A percentile compares a stretch with the other conserved stretches of the same genome.
phyloP scores from a whole-genome alignment of 2,329 filamentous ascomycete genomes.

The Aspergillus novoparasiticus region DNA sequence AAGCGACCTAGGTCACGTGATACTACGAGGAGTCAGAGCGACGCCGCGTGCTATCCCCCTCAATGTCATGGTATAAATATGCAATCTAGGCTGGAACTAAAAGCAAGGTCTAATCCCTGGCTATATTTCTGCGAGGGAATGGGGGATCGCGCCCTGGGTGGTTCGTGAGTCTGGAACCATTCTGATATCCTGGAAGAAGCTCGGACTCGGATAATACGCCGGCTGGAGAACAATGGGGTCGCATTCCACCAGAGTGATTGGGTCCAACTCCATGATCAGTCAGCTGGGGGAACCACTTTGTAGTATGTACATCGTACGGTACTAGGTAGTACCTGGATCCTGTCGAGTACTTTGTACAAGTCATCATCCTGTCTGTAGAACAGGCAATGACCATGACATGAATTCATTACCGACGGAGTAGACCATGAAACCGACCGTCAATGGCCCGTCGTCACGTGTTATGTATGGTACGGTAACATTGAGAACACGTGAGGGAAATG shows the following conservation, averaged over 20 bases:
- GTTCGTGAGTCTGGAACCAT: not conserved
- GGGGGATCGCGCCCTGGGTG: not conserved
- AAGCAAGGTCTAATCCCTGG: not conserved
- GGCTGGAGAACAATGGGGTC: not conserved
- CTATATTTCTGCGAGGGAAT: not conserved
- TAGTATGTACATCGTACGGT: not conserved
- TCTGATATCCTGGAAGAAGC: not conserved
- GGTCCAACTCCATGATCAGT: not conserved
- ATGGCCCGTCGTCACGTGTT: not conserved
- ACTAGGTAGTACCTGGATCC: not conserved
- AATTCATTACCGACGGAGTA: too few species aligned
- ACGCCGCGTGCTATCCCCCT: not conserved
- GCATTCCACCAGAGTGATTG: not conserved
- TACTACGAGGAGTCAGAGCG: not conserved
- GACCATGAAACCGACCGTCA: not conserved
- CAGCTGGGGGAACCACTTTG: not conserved
- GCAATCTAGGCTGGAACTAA: not conserved
- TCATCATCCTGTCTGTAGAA: not conserved
- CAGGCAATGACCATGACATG: not conserved
- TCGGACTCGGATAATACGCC: not conserved
- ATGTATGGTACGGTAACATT: not conserved
- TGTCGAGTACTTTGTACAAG: not conserved
- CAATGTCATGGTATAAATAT: not conserved
- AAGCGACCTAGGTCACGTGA: slow-evolving; percentile 40
- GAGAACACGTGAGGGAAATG: not conserved